Evolutionary conservation across 1,284 basidiomycete genomes (phyloP).

Genomic region (Naganishia albida): DNA sequence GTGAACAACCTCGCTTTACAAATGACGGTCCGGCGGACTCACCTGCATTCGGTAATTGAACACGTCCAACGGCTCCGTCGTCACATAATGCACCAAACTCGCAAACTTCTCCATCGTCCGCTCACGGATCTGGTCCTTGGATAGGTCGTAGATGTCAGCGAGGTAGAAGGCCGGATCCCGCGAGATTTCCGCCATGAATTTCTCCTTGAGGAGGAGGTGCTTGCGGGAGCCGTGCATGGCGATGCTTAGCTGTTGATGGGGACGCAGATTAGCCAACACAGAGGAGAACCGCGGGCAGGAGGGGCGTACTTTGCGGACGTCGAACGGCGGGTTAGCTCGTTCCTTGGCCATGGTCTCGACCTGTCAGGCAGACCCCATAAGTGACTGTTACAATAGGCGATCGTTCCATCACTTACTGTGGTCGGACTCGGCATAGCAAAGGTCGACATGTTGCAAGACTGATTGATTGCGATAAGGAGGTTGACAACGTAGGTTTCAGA

Average conservation of each 20-base stretch:
- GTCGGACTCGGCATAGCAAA: slow-evolving; percentile 29
- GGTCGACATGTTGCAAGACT: slow-evolving; percentile 14
- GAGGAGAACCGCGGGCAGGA: neutral
- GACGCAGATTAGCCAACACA: neutral
- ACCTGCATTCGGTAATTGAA: slow-evolving; percentile 60
- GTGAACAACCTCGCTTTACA: neutral
- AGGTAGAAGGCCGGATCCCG: slow-evolving; percentile 59
- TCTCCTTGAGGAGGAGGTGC: slow-evolving; percentile 53
- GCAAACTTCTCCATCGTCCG: slow-evolving; percentile 57
- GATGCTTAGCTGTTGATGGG: slow-evolving; percentile 42
- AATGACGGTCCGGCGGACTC: slow-evolving; percentile 32
- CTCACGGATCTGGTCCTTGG: slow-evolving; percentile 59
- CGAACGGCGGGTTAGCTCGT: slow-evolving; percentile 58
- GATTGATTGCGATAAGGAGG: neutral
- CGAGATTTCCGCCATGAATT: slow-evolving; percentile 58
- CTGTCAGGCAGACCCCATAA: slow-evolving; percentile 34
- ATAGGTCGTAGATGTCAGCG: slow-evolving; percentile 60
- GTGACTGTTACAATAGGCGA: no score
- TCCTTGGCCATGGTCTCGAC: slow-evolving; percentile 55
- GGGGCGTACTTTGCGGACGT: slow-evolving; percentile 52
- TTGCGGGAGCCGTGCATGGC: slow-evolving; percentile 53
- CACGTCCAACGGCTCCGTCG: slow-evolving; percentile 55
- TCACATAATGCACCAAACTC: slow-evolving; percentile 57
- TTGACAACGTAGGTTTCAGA: neutral
- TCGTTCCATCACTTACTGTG: neutral